Conservation (phyloP, 257 asterid genomes). For the Solanum corneliomulleri region DNA sequence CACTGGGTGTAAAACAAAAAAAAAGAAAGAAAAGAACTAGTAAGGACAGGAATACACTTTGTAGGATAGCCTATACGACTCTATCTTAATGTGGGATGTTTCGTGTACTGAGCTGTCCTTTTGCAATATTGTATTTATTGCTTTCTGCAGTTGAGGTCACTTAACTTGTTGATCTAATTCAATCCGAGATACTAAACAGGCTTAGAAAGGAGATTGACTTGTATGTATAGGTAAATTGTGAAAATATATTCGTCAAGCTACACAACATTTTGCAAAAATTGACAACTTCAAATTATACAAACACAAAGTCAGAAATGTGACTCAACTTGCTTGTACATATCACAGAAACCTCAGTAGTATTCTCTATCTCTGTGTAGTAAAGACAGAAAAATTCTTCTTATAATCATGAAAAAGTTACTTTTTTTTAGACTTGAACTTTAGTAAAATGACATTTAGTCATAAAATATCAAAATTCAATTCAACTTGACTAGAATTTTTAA, state of each 20-base stretch:
- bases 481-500: too few species aligned
- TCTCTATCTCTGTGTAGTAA: too few species aligned
- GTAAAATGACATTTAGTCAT: too few species aligned
- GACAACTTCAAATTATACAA: not conserved
- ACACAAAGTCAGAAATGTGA: not conserved
- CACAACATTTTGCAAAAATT: not conserved
- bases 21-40: too few species aligned
- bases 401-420: too few species aligned
- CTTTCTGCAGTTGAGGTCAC: not conserved
- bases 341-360: not conserved
- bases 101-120: too few species aligned
- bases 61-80: not conserved
- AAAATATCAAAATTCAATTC: too few species aligned
- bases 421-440: too few species aligned
- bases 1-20: too few species aligned
- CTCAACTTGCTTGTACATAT: not conserved
- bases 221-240: not conserved
- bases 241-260: not conserved
- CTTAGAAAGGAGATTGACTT: not conserved
- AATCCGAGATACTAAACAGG: not conserved
- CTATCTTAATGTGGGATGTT: not conserved
- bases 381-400: too few species aligned
- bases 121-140: too few species aligned
- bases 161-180: not conserved
- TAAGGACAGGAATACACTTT: not conserved